Conservation (phyloP, 345 rosid genomes). For the Excoecaria cochinchinensis region DNA sequence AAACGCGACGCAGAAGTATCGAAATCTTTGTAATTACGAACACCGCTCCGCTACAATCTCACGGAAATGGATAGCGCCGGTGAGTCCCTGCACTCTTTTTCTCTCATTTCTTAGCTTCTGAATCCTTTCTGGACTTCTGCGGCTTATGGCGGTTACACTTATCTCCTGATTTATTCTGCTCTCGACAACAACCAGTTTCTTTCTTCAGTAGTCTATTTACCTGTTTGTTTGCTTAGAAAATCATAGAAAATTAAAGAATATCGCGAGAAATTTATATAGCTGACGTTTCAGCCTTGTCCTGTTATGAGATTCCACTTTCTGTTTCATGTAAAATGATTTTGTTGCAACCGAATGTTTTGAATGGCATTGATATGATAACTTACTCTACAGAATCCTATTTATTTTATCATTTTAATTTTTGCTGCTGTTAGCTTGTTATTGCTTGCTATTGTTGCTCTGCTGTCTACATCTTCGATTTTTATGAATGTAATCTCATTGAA, state of each 20-base stretch:
- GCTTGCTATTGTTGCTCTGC: background rate
- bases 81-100: slow-evolving; percentile 21
- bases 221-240: slow-evolving; percentile 19
- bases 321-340: background rate
- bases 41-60: background rate
- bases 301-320: background rate
- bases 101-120: background rate
- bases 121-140: background rate
- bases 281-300: background rate
- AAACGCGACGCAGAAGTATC: background rate
- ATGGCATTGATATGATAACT: background rate
- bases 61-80: slow-evolving; percentile 44
- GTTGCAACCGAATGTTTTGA: background rate
- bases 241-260: background rate
- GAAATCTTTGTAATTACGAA: slow-evolving; percentile 18
- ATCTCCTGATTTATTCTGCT: background rate
- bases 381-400: background rate
- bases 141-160: slow-evolving; percentile 13
- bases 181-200: background rate
- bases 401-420: background rate
- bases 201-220: background rate
- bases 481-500: background rate
- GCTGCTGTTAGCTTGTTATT: slow-evolving; percentile 1
- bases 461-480: background rate
- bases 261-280: background rate